These are phyloP conservation scores for Psidium friedrichsthalianum DNA, from an alignment of 345 rosid genomes.

Conservation along the genomic window DNA sequence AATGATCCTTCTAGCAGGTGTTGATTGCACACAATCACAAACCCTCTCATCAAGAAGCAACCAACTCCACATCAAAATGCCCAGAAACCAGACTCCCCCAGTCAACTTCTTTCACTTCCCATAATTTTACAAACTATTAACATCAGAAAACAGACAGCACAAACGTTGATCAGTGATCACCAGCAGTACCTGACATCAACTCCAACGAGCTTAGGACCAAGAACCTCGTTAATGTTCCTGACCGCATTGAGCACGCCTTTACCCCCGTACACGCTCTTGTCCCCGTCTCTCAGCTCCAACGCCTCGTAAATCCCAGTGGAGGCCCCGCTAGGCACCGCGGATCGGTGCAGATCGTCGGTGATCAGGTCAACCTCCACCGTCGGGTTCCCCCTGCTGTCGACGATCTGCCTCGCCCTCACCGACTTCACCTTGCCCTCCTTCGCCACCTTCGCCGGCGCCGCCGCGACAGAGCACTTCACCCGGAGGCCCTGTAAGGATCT, in stretches of 20 bases:
- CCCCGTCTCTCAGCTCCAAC: conserved; percentile 88
- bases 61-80: background rate
- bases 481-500: background rate
- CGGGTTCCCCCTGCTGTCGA: conserved; percentile 96
- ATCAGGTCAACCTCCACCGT: conserved; percentile 95
- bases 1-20: background rate
- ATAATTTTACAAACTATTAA: background rate
- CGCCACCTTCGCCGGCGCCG: conserved; percentile 2
- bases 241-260: conserved; percentile 87
- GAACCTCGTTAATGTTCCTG: conserved; percentile 52
- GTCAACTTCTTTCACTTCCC: background rate
- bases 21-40: background rate
- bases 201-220: conserved; percentile 85
- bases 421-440: conserved; percentile 54
- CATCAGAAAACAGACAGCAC: background rate
- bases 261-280: conserved; percentile 73
- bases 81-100: background rate
- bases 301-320: conserved; percentile 99
- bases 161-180: background rate
- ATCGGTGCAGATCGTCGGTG: conserved; percentile 68
- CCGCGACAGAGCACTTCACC: conserved; percentile 40
- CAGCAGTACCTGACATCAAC: conserved; percentile 70
- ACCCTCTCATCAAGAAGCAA: background rate
- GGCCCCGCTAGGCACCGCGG: conserved; percentile 97
- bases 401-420: conserved; percentile 90